phyloP scores from a whole-genome alignment of 176 grass and related monocot genomes.

The Oryza longistaminata region DNA sequence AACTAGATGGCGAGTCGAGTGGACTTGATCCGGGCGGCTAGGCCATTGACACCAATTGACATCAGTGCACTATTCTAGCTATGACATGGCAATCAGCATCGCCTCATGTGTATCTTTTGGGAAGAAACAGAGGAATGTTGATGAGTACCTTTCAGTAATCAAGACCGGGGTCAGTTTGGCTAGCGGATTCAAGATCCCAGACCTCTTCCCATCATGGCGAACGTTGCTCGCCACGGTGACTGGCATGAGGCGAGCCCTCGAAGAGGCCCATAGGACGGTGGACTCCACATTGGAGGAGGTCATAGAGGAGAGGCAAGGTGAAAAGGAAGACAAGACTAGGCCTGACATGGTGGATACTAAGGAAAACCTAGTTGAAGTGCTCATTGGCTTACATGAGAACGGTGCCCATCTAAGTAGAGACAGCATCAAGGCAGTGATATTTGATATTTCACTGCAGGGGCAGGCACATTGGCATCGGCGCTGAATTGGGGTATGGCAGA shows the following conservation, averaged over 20 bases:
- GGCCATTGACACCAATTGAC: background rate
- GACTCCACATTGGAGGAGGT: slow-evolving; percentile 1
- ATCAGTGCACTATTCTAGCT: background rate
- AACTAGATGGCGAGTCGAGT: background rate
- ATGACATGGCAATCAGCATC: background rate
- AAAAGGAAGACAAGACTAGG: background rate
- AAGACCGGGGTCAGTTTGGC: background rate
- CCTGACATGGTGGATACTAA: background rate
- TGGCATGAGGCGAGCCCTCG: background rate
- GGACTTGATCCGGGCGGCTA: background rate
- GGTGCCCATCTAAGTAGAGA: background rate
- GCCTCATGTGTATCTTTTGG: background rate
- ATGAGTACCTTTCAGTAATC: background rate
- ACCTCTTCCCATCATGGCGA: slow-evolving; percentile 22
- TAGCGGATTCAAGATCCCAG: slow-evolving; percentile 18
- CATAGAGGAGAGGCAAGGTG: background rate
- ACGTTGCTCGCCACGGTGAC: background rate
- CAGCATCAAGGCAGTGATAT: slow-evolving; percentile 42
- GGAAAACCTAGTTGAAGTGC: slow-evolving; percentile 34
- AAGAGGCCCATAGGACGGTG: background rate
- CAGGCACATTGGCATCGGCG: slow-evolving; percentile 8
- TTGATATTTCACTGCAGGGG: slow-evolving; percentile 42
- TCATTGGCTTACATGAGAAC: slow-evolving; percentile 34
- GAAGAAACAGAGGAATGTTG: background rate
- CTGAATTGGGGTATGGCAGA: slow-evolving; percentile 56